Evolutionary conservation across 495 filamentous ascomycete species (phyloP), one percentile per base, ranked within the genome.

Genomic region (Lophiostoma macrostomum): DNA sequence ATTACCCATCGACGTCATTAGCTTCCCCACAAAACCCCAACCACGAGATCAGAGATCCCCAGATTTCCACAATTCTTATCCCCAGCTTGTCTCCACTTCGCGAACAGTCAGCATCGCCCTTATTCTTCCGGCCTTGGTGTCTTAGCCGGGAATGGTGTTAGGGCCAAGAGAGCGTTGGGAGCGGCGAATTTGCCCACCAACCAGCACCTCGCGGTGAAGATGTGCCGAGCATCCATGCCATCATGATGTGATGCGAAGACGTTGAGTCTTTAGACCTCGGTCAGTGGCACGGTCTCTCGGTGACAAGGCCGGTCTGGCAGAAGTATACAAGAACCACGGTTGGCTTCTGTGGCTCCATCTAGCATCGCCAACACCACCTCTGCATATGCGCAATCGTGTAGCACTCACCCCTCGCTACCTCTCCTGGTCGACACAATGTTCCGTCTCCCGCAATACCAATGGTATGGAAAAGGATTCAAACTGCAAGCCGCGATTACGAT

Each of bases 401-500:
- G 34, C n/a, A 14, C n/a, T 12, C 34, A 14, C 34, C 13, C 20
- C 34, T n/a, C n/a, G n/a, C 34, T 37, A 37, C 5, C 34, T 5
- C 5, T 22, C 25, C 4, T n/a, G 31, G 25, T 12, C 32, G 3
- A 23, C 47, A 37, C 4, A 12, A 53, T 53, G 50, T 24, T 53
- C 29, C 44, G 45, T 23, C 32, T 31, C 4, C 50, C 50, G 1
- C 39, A 53, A 19, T 53, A 20, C 28, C 39, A 55, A 13, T 55
- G 41, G 41, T 55, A 55, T 24, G 64, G 66, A 10, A 47, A 62
- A 4, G 64, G 66, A 14, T 47, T 60, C 18, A 57, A 45, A 19
- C 62, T 69, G 14, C 64, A 53, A 10, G 38, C 59, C 13, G 66
- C 66, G 27, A 65, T 69, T 41, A 69, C 58, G 12, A 28, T 67